phyloP scores from a whole-genome alignment of 441 rosid genomes.

The Corymbia calophylla region DNA sequence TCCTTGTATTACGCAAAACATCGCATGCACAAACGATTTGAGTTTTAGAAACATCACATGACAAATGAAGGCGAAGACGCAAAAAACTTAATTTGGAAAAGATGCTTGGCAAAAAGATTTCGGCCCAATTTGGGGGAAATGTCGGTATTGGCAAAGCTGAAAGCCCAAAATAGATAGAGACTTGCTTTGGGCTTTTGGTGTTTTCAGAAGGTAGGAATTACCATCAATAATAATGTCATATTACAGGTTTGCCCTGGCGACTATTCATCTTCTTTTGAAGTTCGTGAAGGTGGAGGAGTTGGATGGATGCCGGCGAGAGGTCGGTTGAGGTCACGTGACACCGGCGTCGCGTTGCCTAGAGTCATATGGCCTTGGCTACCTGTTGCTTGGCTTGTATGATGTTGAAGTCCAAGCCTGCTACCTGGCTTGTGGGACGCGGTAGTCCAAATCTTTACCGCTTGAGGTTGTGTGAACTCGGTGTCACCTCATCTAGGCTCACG shows the following conservation, averaged over 20 bases:
- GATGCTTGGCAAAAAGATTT: background rate
- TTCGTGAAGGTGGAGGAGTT: background rate
- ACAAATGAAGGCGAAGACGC: background rate
- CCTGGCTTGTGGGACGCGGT: background rate
- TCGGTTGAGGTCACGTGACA: background rate
- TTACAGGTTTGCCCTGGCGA: background rate
- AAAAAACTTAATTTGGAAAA: no score
- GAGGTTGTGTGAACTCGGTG: no score
- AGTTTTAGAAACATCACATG: background rate
- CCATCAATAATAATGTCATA: background rate
- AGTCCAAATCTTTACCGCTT: background rate
- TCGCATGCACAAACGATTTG: background rate
- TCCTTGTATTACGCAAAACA: background rate
- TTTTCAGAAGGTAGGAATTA: background rate
- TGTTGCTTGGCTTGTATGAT: background rate
- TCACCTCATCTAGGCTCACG: no score
- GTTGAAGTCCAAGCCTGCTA: background rate
- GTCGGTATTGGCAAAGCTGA: background rate
- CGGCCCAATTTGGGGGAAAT: background rate
- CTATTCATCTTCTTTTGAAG: background rate
- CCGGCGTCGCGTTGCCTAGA: accelerated
- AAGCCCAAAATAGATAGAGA: no score
- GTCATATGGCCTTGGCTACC: background rate
- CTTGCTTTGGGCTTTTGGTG: background rate
- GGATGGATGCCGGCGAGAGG: accelerated